Conservation (phyloP, 805 yeast species). For the Barnettozyma wickerhamii region DNA sequence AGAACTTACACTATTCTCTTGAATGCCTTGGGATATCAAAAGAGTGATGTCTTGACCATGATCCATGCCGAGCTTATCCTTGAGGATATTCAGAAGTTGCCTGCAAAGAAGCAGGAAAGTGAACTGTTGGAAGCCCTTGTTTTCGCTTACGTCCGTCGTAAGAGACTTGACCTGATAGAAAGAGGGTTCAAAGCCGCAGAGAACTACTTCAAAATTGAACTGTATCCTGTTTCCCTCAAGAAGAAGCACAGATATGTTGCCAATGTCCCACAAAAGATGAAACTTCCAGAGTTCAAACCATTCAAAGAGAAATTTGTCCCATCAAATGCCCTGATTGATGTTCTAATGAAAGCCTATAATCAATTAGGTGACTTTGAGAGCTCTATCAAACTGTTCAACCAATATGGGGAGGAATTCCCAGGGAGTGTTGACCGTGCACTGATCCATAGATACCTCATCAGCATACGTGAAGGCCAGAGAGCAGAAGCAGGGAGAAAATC, state of each 20-base stretch:
- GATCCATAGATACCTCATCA: conserved; percentile 19
- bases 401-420: conserved; percentile 11
- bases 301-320: conserved; percentile 18
- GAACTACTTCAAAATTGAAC: conserved; percentile 15
- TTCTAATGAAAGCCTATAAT: conserved; percentile 16
- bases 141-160: conserved; percentile 14
- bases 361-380: conserved; percentile 14
- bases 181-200: conserved; percentile 19
- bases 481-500: conserved; percentile 14
- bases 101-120: conserved; percentile 13
- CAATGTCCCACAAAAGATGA: conserved; percentile 1
- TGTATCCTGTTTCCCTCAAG: conserved; percentile 3
- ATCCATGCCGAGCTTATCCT: conserved; percentile 13
- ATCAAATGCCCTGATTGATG: conserved; percentile 17
- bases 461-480: conserved; percentile 8
- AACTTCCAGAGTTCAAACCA: conserved; percentile 5
- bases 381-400: conserved; percentile 11
- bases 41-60: conserved; percentile 7
- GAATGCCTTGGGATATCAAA: conserved; percentile 17
- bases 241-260: conserved; percentile 1
- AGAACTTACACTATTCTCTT: conserved; percentile 29
- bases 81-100: conserved; percentile 10
- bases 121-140: conserved; percentile 18
- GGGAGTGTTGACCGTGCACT: conserved; percentile 16
- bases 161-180: conserved; percentile 11